Conservation (phyloP, 78 protist species). For the Pelomyxa schiedti region DNA sequence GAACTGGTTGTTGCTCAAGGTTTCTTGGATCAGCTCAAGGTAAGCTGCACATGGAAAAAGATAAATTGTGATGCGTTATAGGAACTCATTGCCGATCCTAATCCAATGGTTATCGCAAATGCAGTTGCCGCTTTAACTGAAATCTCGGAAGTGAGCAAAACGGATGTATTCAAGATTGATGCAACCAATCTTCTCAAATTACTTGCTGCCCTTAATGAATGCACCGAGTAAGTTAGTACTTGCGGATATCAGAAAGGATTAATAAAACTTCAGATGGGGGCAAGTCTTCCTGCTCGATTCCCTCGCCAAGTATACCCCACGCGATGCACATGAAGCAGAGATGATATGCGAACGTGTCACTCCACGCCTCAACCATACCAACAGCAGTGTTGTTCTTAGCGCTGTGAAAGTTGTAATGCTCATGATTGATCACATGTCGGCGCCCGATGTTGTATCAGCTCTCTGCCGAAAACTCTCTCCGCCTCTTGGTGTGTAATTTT, state of each 20-base stretch:
- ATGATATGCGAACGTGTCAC: constrained; percentile 84
- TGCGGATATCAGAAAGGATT: neutral
- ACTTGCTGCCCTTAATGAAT: constrained; percentile 85
- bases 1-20: constrained; percentile 85
- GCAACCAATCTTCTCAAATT: constrained; percentile 58
- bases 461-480: constrained; percentile 70
- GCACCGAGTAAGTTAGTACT: constrained; percentile 65
- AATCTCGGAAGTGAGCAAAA: constrained; percentile 56
- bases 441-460: neutral
- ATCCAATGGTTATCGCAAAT: constrained; percentile 97
- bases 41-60: too few species aligned
- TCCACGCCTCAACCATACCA: constrained; percentile 95
- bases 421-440: constrained; percentile 42
- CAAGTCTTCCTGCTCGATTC: constrained; percentile 93
- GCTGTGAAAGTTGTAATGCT: constrained; percentile 79
- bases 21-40: constrained; percentile 70
- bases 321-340: constrained; percentile 73
- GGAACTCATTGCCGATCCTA: constrained; percentile 87
- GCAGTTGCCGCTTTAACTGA: constrained; percentile 93
- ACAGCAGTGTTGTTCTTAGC: constrained; percentile 92
- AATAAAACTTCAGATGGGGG: constrained; percentile 69
- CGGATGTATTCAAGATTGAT: constrained; percentile 35
- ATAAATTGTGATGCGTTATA: too few species aligned
- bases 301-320: constrained; percentile 64
- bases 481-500: too few species aligned